Percentiles rank a stretch among this genome's conserved stretches.
These are phyloP conservation scores for Musa itinerans DNA, from an alignment of 176 grass and related monocot genomes.

Conservation along the genomic window DNA sequence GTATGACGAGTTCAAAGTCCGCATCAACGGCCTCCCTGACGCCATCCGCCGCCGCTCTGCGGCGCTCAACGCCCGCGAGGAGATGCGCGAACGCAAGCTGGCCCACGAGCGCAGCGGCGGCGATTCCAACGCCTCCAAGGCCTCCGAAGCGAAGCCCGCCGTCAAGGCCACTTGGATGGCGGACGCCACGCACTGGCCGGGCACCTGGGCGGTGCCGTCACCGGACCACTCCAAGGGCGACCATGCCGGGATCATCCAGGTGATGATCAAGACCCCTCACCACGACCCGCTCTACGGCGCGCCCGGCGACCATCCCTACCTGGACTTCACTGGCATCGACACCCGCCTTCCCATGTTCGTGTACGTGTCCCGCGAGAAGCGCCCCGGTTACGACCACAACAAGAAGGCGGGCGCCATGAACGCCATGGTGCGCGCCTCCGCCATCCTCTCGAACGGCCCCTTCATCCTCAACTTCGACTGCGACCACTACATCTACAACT, in stretches of 20 bases:
- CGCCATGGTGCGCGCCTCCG: conserved; percentile 77
- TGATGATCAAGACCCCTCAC: conserved; percentile 47
- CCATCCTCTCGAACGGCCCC: conserved; percentile 77
- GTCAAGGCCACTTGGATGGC: conserved; percentile 76
- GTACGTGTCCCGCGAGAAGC: conserved; percentile 87
- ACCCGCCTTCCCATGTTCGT: conserved; percentile 67
- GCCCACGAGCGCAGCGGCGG: conserved; percentile 14
- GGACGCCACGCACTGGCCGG: conserved; percentile 71
- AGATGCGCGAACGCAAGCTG: conserved; percentile 29
- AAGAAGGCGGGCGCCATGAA: conserved; percentile 97
- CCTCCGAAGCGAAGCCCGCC: neutral
- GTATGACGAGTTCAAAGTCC: conserved; percentile 84
- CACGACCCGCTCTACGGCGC: conserved; percentile 22
- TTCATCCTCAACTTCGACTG: conserved; percentile 98
- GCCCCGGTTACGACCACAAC: conserved; percentile 78
- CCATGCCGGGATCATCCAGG: conserved; percentile 67
- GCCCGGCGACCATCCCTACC: conserved; percentile 39
- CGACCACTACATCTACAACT: conserved; percentile 97
- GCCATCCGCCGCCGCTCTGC: conserved; percentile 52
- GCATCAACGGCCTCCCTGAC: conserved; percentile 61
- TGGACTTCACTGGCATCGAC: conserved; percentile 68
- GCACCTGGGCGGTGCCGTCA: conserved; percentile 49
- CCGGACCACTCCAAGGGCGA: conserved; percentile 79
- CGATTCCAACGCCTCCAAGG: neutral
- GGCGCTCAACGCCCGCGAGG: conserved; percentile 36